Evolutionary conservation across 2,329 filamentous ascomycete genomes (phyloP), one percentile per base, ranked within the genome.

Genomic region (Neospermospora avenae): DNA sequence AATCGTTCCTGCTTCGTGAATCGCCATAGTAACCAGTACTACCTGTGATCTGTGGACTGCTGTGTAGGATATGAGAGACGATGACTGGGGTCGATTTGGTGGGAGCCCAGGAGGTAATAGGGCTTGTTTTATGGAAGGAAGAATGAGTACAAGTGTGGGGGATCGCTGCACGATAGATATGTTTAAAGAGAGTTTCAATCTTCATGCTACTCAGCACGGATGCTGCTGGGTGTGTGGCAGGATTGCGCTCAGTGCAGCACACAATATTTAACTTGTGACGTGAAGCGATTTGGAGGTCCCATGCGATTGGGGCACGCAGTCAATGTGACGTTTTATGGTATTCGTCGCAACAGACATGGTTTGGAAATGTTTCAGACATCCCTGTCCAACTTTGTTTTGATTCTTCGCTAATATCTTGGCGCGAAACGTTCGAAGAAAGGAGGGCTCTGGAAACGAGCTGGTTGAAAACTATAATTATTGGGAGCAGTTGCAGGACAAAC

Each of bases 1-100:
- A 13, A 45, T 55, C 3, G 60, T 57, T 35, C 60, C 60, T 51
- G 49, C 49, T 22, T 28, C 35, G 28, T 51, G 48, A 37, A 51
- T 34, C 25, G 48, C 18, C 48, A 51, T 51, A 51, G 48, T 51
- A 51, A 51, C 48, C 48, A 51, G 48, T 51, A 51, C 48, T 51
- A 51, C 48, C 8, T 35, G 20, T 22, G 11, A 3, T 31, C 3
- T 22, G n/a, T 41, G 16, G 20, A 20, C 5, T 13, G 28, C 46
- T 34, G 18, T 35, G 14, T 3, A 51, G 20, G 34, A 49, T 11
- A 24, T 14, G 22, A 35, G 18, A 24, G 16, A 35, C 18, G 31
- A 24, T 35, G 20, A 22, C 31, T 16, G 24, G 20, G 8, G 34
- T 18, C 18, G 24, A 13, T 35, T 18, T 18, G 28, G 48, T 22